phyloP scores from a whole-genome alignment of 2,329 filamentous ascomycete species.

The Colletotrichum camelliae region DNA sequence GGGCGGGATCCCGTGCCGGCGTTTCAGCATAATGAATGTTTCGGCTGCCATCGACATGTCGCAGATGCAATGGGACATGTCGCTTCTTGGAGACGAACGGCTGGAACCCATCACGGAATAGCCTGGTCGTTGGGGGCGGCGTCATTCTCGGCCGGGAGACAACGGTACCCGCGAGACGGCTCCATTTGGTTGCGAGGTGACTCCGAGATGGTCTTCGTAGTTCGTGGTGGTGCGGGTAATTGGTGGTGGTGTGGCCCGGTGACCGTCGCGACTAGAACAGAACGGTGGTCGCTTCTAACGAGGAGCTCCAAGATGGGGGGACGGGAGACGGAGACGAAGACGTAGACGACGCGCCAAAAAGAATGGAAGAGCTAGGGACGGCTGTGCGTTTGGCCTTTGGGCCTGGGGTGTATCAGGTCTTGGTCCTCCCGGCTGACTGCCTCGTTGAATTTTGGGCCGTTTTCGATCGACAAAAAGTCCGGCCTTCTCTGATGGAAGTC shows the following conservation, averaged over 20 bases:
- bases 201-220: not conserved
- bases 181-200: not conserved
- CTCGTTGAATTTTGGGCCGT: not conserved
- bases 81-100: not conserved
- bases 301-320: not conserved
- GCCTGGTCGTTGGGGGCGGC: not conserved
- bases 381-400: not conserved
- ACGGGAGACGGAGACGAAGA: not conserved
- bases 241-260: not conserved
- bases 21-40: not conserved
- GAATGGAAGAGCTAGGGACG: not conserved
- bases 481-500: not conserved
- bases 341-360: not conserved
- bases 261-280: not conserved
- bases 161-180: not conserved
- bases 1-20: not conserved
- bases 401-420: constrained; percentile 11
- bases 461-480: not conserved
- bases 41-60: not conserved
- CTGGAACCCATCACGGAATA: not conserved
- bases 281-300: not conserved
- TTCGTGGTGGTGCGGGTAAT: not conserved
- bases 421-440: not conserved
- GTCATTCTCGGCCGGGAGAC: not conserved
- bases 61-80: constrained; percentile 1